These are phyloP conservation scores for Conoideocrella luteorostrata DNA, from an alignment of 2,329 filamentous ascomycete genomes.

Conservation along the genomic window DNA sequence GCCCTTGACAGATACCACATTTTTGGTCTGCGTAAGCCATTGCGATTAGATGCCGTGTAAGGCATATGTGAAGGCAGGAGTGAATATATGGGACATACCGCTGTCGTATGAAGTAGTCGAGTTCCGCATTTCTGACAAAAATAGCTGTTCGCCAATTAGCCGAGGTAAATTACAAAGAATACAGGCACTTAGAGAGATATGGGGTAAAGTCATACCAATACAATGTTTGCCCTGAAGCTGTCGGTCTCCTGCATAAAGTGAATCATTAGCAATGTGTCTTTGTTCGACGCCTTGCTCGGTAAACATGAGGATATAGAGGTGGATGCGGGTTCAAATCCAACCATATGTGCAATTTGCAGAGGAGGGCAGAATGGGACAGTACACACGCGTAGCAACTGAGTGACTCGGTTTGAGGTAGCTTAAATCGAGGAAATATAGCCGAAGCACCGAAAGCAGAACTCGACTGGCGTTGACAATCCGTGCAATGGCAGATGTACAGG, in stretches of 20 bases:
- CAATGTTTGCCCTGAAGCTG: constrained; percentile 48
- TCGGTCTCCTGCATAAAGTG: constrained; percentile 27
- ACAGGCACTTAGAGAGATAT: too few relatives aligned
- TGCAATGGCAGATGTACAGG: too few relatives aligned
- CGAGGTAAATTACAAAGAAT: too few relatives aligned
- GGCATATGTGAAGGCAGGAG: too few relatives aligned
- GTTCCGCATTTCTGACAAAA: constrained; percentile 63
- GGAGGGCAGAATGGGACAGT: too few relatives aligned
- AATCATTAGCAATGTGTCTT: too few relatives aligned
- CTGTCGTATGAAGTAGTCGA: constrained; percentile 55
- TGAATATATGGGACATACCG: constrained; percentile 43
- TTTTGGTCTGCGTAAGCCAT: constrained; percentile 18
- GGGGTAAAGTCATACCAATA: constrained; percentile 44
- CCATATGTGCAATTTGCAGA: too few relatives aligned
- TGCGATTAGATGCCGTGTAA: too few relatives aligned
- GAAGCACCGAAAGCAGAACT: constrained; percentile 62
- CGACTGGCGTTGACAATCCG: constrained; percentile 59
- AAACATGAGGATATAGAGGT: too few relatives aligned
- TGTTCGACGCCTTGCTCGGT: too few relatives aligned
- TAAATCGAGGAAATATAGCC: constrained; percentile 63
- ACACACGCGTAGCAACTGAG: too few relatives aligned
- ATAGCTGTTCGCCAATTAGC: constrained; percentile 36
- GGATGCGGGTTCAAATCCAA: too few relatives aligned
- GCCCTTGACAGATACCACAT: constrained; percentile 59
- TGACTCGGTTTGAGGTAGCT: constrained; percentile 41